Base-by-base conservation (phyloP, 192 early-diverging fungal species). In the Martensiomyces pterosporus region DNA sequence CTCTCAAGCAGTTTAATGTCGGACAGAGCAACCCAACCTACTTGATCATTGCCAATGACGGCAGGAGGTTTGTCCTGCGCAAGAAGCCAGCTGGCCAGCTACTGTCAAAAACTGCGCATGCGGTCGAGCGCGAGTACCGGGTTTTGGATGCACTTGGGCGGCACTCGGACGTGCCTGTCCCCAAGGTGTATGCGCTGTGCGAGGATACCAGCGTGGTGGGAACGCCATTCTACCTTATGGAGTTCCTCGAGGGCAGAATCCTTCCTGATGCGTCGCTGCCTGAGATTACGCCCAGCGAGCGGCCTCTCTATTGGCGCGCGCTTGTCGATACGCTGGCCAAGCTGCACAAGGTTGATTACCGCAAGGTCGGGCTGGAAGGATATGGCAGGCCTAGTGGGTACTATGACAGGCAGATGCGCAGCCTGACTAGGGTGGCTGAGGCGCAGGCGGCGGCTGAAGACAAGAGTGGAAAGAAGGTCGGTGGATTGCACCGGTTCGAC, bases 21-120 rank as follows among this genome's bases (percentile, higher is more conserved):
- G 94, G 94, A 0, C 92, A 95, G 54, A 89, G 86, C 63, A 98
- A 98, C 57, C 94, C 94, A 7, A 98, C 94, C 6, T 98, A 91
- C 48, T 77, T 93, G 34, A 60, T 98, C 29, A 80, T 70, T 14
- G 88, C 88, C 43, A 69, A 72, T 1, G 7, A n/a, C 44, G 90
- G 85, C 37, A 71, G 68, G 32, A 76, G 60, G 19, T 91, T 84
- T 57, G 91, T 94, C 27, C 72, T 97, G 34, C 84, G 92, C 49
- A 94, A 95, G 77, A 94, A 94, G 67, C 94, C 92, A 1, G 85
- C 88, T 10, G 94, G 94, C 9, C 47, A 79, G 9, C 75, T 98
- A 13, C 36, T 98, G 10, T 90, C 89, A 9, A 81, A 80, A 27
- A 94, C 86, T 0, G 92, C 91, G 1, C 94, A 98, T 45, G 89